A percentile compares a stretch with the other conserved stretches of the same genome.
Evolutionary conservation across 768 basidiomycete genomes (phyloP).

Genomic region (Agrocybe praecox): DNA sequence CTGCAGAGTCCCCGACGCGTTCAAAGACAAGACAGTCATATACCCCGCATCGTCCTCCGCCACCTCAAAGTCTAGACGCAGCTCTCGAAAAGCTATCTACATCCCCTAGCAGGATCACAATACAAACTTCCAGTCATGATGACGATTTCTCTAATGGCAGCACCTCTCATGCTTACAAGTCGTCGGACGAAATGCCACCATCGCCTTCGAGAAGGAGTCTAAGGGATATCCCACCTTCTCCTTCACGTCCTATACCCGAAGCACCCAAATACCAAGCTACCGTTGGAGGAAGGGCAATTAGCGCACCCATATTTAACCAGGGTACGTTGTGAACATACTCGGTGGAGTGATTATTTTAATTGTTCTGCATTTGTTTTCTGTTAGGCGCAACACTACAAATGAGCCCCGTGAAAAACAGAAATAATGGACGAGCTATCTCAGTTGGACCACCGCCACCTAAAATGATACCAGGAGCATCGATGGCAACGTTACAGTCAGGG

Average conservation of each 20-base stretch:
- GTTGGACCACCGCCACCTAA: constrained; percentile 41
- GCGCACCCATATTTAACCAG: constrained; percentile 69
- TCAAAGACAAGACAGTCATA: constrained; percentile 52
- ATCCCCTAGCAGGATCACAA: constrained; percentile 23
- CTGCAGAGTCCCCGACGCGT: constrained; percentile 43
- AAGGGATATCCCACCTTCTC: constrained; percentile 39
- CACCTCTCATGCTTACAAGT: constrained; percentile 20
- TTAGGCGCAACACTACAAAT: constrained; percentile 71
- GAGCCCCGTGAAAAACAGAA: constrained; percentile 74
- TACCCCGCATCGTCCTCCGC: constrained; percentile 54
- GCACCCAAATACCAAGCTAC: constrained; percentile 40
- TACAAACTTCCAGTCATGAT: constrained; percentile 31
- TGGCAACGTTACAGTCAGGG: constrained; percentile 64
- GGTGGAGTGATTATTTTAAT: not conserved
- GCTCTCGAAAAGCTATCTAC: constrained; percentile 65
- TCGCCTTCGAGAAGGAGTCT: constrained; percentile 29
- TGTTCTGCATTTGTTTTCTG: not conserved
- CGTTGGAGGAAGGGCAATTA: constrained; percentile 66
- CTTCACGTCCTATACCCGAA: constrained; percentile 45
- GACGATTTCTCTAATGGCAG: constrained; percentile 24
- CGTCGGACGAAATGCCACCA: constrained; percentile 24
- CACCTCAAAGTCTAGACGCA: constrained; percentile 72
- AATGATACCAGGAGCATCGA: constrained; percentile 20
- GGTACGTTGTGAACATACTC: constrained; percentile 40
- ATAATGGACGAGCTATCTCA: constrained; percentile 62